These are phyloP conservation scores for Margaritispora aquatica DNA, from an alignment of 495 filamentous ascomycete species.

Conservation along the genomic window DNA sequence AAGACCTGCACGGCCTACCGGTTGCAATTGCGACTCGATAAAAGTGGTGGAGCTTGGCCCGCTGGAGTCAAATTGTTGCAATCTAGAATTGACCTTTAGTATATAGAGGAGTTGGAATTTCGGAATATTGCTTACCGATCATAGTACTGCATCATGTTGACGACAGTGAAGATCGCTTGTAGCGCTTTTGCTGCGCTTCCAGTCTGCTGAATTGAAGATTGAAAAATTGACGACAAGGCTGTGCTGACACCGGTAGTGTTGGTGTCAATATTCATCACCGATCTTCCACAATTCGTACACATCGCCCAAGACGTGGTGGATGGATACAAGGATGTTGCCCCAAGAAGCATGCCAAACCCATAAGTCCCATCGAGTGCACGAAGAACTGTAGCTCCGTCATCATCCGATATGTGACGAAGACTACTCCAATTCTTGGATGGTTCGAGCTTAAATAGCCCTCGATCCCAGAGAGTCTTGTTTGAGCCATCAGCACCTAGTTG, in stretches of 20 bases:
- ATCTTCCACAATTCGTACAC: not conserved
- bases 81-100: not conserved
- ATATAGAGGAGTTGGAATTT: not conserved
- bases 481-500: not conserved
- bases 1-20: not conserved
- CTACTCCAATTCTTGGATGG: not conserved
- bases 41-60: not conserved
- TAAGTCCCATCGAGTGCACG: not conserved
- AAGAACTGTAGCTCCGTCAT: not conserved
- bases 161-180: not conserved
- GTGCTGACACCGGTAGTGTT: not conserved
- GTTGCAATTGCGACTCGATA: not conserved
- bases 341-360: not conserved
- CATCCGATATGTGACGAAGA: not conserved
- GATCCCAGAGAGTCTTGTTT: not conserved
- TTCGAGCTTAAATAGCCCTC: not conserved
- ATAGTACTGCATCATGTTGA: slow-evolving; percentile 3
- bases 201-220: not conserved
- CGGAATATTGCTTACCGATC: not conserved
- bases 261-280: not conserved
- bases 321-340: not conserved
- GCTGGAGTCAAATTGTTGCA: not conserved
- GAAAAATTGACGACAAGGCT: not conserved
- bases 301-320: not conserved
- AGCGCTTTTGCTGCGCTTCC: not conserved